A percentile compares a stretch with the other conserved stretches of the same genome.
phyloP scores from a whole-genome alignment of 2,329 filamentous ascomycete species.

The Myriosclerotinia curreyana region DNA sequence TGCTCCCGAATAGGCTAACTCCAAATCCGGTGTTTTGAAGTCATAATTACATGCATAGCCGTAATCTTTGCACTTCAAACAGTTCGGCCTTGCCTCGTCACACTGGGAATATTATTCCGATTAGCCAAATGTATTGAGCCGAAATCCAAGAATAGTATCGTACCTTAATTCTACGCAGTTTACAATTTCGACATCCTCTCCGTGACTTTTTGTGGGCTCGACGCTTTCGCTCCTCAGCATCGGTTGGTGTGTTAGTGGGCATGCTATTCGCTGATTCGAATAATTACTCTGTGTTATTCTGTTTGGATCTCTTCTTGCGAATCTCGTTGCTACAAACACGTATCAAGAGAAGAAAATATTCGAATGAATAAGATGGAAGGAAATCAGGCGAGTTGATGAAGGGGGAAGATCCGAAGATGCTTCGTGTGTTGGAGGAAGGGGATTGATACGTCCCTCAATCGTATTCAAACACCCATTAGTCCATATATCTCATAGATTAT shows the following conservation, averaged over 20 bases:
- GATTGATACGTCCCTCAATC: neutral
- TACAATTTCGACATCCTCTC: conserved; percentile 56
- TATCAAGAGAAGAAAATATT: neutral
- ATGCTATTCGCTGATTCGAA: neutral
- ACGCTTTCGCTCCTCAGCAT: conserved; percentile 25
- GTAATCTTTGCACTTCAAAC: conserved; percentile 48
- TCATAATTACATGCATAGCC: conserved; percentile 50
- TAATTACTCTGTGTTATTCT: neutral
- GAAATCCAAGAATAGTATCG: conserved; percentile 21
- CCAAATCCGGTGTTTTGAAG: conserved; percentile 39
- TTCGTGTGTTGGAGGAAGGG: neutral
- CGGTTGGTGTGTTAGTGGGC: neutral
- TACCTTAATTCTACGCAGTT: conserved; percentile 53
- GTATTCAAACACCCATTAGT: conserved; percentile 1
- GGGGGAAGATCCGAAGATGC: neutral
- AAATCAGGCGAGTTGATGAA: conserved; percentile 9
- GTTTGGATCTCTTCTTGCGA: neutral
- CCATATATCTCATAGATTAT: neutral
- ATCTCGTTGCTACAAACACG: neutral
- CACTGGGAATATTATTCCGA: conserved; percentile 43
- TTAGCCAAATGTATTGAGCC: neutral
- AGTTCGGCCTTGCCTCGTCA: conserved; percentile 51
- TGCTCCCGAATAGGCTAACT: conserved; percentile 29
- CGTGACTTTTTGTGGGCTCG: conserved; percentile 51
- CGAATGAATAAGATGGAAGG: conserved; percentile 7